Evolutionary conservation across 2,329 filamentous ascomycete genomes (phyloP), one percentile per base, ranked within the genome.

Genomic region (Neopestalotiopsis sp.): DNA sequence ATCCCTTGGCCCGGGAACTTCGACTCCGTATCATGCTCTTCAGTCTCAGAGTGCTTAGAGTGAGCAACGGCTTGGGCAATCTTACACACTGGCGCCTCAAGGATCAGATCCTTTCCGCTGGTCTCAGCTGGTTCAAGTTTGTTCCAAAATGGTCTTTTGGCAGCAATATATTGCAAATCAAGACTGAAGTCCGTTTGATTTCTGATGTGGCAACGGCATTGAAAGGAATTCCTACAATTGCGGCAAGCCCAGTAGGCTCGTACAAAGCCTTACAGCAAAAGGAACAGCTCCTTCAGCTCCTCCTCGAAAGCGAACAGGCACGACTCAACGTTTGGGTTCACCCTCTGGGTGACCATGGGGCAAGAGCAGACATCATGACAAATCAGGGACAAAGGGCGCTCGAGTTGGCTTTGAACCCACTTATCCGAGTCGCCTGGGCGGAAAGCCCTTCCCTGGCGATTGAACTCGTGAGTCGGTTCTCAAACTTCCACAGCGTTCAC

Each of bases 101-200:
- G 79, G 95, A 98, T 76, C 90, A 94, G 73, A 91, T 97, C 65
- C 80, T 99, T 49, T 95, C 94, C 5, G 94, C 94, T 38, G 95
- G 90, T 14, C 84, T 99, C 40, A 90, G 88, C 70, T 99, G 97
- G 97, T 99, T 99, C 80, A 89, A 87, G 53, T 89, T 91, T 73
- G 85, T 93, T 5, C 94, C 95, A 14, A 89, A 90, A 73, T 99
- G 96, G 95, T 97, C 96, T 0, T 98, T 96, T 80, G 96, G 96
- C 68, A 96, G 95, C 75, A 99, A 98, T 77, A 89, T 93, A 63
- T 83, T 99, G 17, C 96, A 99, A 78, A 85, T 98, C 65, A 98
- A 97, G 83, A 95, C 97, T 0, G 96, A 99, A 81, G 89, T 94
- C 42, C 92, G 92, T 73, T 84, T 97, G 20, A 87, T 98, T 53